Conservation (phyloP, 2,329 filamentous ascomycete genomes). For the Colletotrichum tabaci region DNA sequence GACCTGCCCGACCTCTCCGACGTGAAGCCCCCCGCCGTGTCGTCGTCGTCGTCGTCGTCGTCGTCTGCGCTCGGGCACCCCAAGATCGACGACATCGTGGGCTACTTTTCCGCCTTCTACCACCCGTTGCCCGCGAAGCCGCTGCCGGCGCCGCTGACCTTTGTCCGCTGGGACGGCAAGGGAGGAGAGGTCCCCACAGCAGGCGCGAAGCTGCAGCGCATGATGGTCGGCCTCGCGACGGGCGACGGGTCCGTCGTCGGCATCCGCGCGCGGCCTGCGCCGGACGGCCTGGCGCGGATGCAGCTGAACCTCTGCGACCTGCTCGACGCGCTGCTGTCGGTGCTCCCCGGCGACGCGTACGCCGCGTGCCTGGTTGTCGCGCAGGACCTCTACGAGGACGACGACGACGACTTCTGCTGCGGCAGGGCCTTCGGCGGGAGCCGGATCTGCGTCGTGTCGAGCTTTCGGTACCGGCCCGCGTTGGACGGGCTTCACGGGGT, state of each 20-base stretch:
- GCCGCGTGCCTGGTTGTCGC: constrained; percentile 70
- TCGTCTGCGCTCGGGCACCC: constrained; percentile 46
- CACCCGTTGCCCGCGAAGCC: constrained; percentile 66
- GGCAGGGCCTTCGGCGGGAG: constrained; percentile 77
- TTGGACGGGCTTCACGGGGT: constrained; percentile 57
- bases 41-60: constrained; percentile 8
- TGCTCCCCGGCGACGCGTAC: constrained; percentile 72
- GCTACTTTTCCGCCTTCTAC: constrained; percentile 64
- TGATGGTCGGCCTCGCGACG: constrained; percentile 60
- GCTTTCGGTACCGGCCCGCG: constrained; percentile 72
- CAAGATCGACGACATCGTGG: constrained; percentile 48
- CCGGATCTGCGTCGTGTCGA: constrained; percentile 73
- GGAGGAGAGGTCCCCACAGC: constrained; percentile 33
- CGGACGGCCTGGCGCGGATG: constrained; percentile 61
- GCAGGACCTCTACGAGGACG: constrained; percentile 76
- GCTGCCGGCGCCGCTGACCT: constrained; percentile 58
- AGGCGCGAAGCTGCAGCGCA: constrained; percentile 19
- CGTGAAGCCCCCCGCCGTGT: neutral
- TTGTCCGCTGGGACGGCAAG: constrained; percentile 63
- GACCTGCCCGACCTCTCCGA: constrained; percentile 46
- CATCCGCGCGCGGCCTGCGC: constrained; percentile 65
- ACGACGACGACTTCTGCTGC: constrained; percentile 77
- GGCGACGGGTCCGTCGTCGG: constrained; percentile 57
- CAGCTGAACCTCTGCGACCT: constrained; percentile 75
- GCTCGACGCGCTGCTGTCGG: constrained; percentile 67